Evolutionary conservation across 1,284 basidiomycete species (phyloP).

Genomic region (Puccinia hordei): DNA sequence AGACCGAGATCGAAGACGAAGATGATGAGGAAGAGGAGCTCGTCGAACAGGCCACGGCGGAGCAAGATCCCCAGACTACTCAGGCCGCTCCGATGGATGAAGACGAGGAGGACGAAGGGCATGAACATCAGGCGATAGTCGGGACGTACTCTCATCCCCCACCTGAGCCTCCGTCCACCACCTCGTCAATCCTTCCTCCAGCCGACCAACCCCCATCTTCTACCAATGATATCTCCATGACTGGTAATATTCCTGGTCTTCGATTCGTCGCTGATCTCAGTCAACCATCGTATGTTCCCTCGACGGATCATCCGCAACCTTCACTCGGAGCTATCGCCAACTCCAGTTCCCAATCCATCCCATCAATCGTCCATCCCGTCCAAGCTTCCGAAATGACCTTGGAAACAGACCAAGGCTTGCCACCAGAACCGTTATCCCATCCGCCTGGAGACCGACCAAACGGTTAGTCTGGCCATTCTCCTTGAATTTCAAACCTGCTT

Average conservation of each 20-base stretch:
- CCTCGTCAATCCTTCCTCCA: not conserved
- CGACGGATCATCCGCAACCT: not conserved
- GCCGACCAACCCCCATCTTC: not conserved
- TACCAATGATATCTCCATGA: not conserved
- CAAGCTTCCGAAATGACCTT: no score
- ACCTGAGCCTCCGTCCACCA: not conserved
- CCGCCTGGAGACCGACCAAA: no score
- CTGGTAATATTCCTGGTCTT: not conserved
- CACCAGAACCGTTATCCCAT: no score
- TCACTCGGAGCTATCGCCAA: not conserved
- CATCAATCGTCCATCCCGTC: no score
- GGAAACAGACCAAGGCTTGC: no score
- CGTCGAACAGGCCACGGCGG: not conserved
- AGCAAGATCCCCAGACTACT: not conserved
- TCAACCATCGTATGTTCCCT: not conserved
- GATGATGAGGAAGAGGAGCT: conserved; percentile 31
- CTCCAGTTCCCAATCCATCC: no score
- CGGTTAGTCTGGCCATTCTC: no score
- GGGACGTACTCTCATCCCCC: not conserved
- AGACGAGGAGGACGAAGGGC: not conserved
- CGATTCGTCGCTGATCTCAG: not conserved
- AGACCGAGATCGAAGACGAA: conserved; percentile 36
- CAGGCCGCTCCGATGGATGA: not conserved
- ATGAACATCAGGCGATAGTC: not conserved
- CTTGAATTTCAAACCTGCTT: no score